phyloP scores from a whole-genome alignment of 345 rosid species.

The Barbarea vulgaris region DNA sequence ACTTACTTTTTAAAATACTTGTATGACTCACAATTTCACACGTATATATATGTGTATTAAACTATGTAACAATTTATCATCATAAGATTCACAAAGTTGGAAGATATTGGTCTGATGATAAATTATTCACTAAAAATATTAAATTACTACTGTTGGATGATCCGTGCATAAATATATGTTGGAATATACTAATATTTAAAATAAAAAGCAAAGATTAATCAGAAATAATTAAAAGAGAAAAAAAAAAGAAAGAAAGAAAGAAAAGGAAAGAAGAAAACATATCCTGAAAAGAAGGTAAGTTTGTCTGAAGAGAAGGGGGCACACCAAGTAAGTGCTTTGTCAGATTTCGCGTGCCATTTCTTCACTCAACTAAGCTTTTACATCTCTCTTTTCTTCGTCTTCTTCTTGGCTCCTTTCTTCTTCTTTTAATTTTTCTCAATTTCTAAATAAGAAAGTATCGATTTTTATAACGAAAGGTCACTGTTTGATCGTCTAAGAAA shows the following conservation, averaged over 20 bases:
- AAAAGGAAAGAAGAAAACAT: constrained; percentile 45
- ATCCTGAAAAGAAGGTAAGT: constrained; percentile 46
- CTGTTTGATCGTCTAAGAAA: constrained; percentile 28
- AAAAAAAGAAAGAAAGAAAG: background rate
- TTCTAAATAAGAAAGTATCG: background rate
- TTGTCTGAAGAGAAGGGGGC: constrained; percentile 42
- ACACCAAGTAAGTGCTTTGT: constrained; percentile 41
- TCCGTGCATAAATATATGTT: too few species aligned
- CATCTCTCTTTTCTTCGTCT: background rate
- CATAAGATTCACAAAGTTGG: background rate
- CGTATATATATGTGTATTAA: background rate
- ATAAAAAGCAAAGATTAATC: background rate
- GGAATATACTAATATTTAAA: too few species aligned
- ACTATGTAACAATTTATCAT: background rate
- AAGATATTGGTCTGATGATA: background rate
- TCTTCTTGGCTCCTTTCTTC: background rate
- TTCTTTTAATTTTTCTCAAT: constrained; percentile 2
- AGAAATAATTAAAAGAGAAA: background rate
- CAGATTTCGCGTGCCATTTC: constrained; percentile 44
- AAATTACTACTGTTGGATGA: too few species aligned
- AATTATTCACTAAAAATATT: background rate
- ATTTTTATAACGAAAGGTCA: constrained; percentile 34
- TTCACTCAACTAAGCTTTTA: background rate
- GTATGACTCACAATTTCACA: constrained; percentile 4
- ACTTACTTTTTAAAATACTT: background rate